Evolutionary conservation across 2,329 filamentous ascomycete genomes (phyloP).

Genomic region (Fusarium sp.): DNA sequence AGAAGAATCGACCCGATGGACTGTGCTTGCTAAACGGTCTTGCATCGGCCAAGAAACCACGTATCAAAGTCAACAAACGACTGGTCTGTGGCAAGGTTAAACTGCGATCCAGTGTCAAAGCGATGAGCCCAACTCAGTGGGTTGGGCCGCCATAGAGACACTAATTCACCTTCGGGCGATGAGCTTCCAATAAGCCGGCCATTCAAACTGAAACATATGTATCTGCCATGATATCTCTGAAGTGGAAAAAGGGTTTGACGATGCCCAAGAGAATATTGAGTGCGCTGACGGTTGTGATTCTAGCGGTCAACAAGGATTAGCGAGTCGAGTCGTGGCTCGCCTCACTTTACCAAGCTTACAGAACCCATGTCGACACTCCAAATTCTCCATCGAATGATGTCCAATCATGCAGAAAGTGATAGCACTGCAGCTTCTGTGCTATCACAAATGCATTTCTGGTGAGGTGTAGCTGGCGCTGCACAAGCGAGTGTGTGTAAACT

Average conservation of each 20-base stretch:
- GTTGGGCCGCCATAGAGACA: conserved; percentile 20
- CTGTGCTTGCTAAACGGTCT: not conserved
- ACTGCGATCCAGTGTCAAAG: not conserved
- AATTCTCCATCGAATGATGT: not conserved
- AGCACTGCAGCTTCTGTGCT: not conserved
- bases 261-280: not conserved
- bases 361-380: not conserved
- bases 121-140: conserved; percentile 16
- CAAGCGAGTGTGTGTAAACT: conserved; percentile 10
- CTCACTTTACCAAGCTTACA: conserved; percentile 19
- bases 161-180: not conserved
- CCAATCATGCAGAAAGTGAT: conserved; percentile 10
- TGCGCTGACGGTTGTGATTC: conserved; percentile 8
- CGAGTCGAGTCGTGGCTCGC: conserved; percentile 17
- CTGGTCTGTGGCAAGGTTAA: too few species aligned
- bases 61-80: not conserved
- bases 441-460: conserved; percentile 16
- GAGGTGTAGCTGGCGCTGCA: conserved; percentile 8
- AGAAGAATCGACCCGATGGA: not conserved
- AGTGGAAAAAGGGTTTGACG: not conserved
- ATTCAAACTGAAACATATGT: not conserved
- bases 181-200: not conserved
- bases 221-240: not conserved
- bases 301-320: not conserved
- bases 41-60: not conserved